Conservation (phyloP, 2,329 filamentous ascomycete species). For the Xylaria sp. region DNA sequence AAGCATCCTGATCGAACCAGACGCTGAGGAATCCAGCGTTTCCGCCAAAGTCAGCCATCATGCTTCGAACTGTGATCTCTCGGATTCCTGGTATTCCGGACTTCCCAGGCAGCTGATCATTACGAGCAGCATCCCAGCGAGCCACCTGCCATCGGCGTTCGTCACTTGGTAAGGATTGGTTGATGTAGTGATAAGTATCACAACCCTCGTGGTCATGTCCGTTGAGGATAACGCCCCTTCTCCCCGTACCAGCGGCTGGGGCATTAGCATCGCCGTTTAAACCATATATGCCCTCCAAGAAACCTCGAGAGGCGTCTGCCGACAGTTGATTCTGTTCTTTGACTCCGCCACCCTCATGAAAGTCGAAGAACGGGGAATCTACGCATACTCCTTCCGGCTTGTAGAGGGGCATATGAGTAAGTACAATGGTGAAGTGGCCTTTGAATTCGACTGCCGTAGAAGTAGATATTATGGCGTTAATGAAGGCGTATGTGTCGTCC, state of each 20-base stretch:
- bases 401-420: constrained; percentile 92
- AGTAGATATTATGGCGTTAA: constrained; percentile 74
- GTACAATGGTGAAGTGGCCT: constrained; percentile 80
- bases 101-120: constrained; percentile 55
- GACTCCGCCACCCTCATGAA: constrained; percentile 78
- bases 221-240: constrained; percentile 83
- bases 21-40: constrained; percentile 88
- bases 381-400: constrained; percentile 85
- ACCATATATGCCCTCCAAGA: constrained; percentile 88
- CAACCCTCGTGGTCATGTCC: constrained; percentile 97
- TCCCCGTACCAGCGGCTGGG: constrained; percentile 70
- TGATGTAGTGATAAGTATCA: constrained; percentile 85
- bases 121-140: constrained; percentile 59
- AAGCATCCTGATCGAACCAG: constrained; percentile 81
- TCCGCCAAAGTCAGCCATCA: constrained; percentile 98
- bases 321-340: constrained; percentile 93
- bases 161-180: constrained; percentile 63
- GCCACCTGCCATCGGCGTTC: constrained; percentile 63
- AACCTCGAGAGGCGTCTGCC: constrained; percentile 73
- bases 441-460: constrained; percentile 69
- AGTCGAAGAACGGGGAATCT: constrained; percentile 85
- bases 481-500: constrained; percentile 79
- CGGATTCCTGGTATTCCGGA: constrained; percentile 72
- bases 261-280: constrained; percentile 72
- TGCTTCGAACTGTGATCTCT: constrained; percentile 93